Percentiles rank a stretch among this genome's conserved stretches.
Evolutionary conservation across 2,329 filamentous ascomycete genomes (phyloP).

Genomic region (Diplodia mutila): DNA sequence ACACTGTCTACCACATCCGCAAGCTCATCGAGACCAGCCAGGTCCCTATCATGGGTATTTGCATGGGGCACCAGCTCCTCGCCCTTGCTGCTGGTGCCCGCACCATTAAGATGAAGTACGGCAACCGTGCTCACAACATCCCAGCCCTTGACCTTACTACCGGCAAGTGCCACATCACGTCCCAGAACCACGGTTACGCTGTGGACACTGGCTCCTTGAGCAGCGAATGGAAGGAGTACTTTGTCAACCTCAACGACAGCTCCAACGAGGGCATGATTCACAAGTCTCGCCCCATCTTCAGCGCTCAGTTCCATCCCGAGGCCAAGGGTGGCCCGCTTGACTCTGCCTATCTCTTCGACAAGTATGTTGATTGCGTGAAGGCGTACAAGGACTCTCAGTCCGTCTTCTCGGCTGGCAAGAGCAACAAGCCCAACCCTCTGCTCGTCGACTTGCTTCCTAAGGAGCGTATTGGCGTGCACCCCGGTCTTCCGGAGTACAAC

Average conservation of each 20-base stretch:
- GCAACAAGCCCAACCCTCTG: slow-evolving; percentile 84
- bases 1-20: slow-evolving; percentile 89
- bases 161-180: slow-evolving; percentile 97
- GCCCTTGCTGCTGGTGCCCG: slow-evolving; percentile 85
- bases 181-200: slow-evolving; percentile 97
- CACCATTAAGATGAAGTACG: slow-evolving; percentile 98
- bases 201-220: slow-evolving; percentile 84
- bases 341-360: slow-evolving; percentile 94
- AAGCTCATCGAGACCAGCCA: slow-evolving; percentile 90
- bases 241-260: slow-evolving; percentile 96
- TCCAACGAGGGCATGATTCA: slow-evolving; percentile 98
- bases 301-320: slow-evolving; percentile 98
- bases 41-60: slow-evolving; percentile 96
- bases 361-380: slow-evolving; percentile 87
- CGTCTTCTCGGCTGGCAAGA: slow-evolving; percentile 70
- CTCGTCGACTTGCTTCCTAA: slow-evolving; percentile 90
- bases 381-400: slow-evolving; percentile 85
- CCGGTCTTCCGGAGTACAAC: slow-evolving; percentile 39
- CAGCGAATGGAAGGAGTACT: slow-evolving; percentile 94
- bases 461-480: slow-evolving; percentile 85
- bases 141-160: slow-evolving; percentile 92
- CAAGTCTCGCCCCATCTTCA: slow-evolving; percentile 94
- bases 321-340: slow-evolving; percentile 97
- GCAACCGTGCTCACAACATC: slow-evolving; percentile 98
- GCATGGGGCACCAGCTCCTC: slow-evolving; percentile 93